Base-by-base conservation (phyloP, 164 flowering plant species). In the Vitis rupestris region DNA sequence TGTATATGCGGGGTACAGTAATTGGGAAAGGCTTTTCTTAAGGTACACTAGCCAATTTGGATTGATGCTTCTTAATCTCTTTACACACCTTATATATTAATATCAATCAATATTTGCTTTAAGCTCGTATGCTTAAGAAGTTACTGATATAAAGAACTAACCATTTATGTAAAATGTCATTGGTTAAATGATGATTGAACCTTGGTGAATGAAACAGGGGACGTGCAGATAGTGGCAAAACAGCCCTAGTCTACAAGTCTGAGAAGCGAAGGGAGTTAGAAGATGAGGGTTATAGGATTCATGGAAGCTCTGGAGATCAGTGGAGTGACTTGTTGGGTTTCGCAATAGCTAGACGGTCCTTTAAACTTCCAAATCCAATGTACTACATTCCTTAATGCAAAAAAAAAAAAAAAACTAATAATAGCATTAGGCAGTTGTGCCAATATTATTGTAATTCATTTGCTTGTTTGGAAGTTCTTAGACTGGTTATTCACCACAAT, bases 311-410 rank as follows among this genome's bases (percentile, higher is more conserved):
- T 23, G 97, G 97, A 56, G 97, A 94, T 74, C 97, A 92, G 64
- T 94, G 97, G 98, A 94, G 97, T 54, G 97, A 94, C 63, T 74
- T 94, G 80, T 11, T 66, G 44, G 98, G 97, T 9, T 80, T 65
- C 56, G 85, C 98, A 9, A 63, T 73, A 10, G 88, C 92, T 1
- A 65, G 59, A 19, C 69, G 95, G 53, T 90, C 93, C 17, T 94
- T 94, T 72, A 92, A 94, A 72, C 89, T 92, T 50, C 98, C 97
- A 14, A 94, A 94, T 71, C 97, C 94, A 14, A 86, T 93, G 97
- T 91, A 93, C 55, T 90, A 81, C 76, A 80, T 93, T 72, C 62
- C 86, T 0, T 90, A 48, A 72, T 13, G 9, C 9, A 57, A 23
- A 27, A 50, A n/a, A 8, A 8, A 13, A 57, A 23, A 27, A 50